A percentile compares a stretch with the other conserved stretches of the same genome.
Conservation (phyloP, 495 filamentous ascomycete genomes). For the Talaromyces stipitatus region DNA sequence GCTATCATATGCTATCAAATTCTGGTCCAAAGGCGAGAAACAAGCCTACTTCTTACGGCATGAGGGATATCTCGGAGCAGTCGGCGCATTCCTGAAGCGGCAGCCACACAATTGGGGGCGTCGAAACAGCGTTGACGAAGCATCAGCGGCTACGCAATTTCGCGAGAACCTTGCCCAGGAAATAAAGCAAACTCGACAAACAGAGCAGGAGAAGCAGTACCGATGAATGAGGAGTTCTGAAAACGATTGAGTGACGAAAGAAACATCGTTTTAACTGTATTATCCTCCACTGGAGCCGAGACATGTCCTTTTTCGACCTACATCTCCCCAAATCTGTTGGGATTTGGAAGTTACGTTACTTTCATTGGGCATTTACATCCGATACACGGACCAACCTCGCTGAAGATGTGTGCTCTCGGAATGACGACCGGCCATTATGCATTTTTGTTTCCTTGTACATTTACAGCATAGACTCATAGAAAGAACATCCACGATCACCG, state of each 20-base stretch:
- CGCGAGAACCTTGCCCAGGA: slow-evolving; percentile 1
- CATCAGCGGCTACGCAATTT: slow-evolving; percentile 20
- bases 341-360: neutral
- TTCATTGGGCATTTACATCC: neutral
- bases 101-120: slow-evolving; percentile 91
- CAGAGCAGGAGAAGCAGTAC: neutral
- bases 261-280: neutral
- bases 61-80: slow-evolving; percentile 93
- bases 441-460: neutral
- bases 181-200: neutral
- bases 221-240: neutral
- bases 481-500: neutral
- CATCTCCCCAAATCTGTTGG: neutral
- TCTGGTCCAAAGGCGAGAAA: slow-evolving; percentile 91
- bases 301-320: neutral
- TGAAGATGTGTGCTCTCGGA: neutral
- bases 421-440: neutral
- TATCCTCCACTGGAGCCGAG: neutral
- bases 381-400: neutral
- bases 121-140: slow-evolving; percentile 60
- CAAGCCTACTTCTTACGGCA: slow-evolving; percentile 94
- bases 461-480: slow-evolving; percentile 1
- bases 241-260: neutral
- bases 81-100: slow-evolving; percentile 87
- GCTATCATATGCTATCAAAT: slow-evolving; percentile 87